Percentiles rank a stretch among this genome's conserved stretches.
Evolutionary conservation across 371 early-diverging fungal species (phyloP).

Genomic region (Dichotomocladium elegans): DNA sequence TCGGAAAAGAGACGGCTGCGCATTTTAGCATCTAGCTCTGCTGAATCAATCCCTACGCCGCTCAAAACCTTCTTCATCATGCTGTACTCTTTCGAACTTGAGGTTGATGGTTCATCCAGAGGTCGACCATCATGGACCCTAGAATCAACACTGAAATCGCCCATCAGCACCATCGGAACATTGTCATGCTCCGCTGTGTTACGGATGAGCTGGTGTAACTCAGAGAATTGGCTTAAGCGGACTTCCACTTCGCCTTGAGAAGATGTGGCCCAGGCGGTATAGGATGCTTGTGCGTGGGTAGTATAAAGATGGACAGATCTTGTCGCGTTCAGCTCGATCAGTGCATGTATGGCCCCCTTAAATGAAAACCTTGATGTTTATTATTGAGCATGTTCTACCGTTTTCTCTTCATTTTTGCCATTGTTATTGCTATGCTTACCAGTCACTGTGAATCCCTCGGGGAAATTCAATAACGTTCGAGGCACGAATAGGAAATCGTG

Average conservation of each 20-base stretch:
- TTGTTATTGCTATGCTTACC: slow-evolving; percentile 50
- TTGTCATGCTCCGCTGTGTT: slow-evolving; percentile 23
- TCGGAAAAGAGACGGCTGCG: not conserved
- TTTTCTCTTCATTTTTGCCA: not conserved
- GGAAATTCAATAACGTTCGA: slow-evolving; percentile 57
- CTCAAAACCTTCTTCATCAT: slow-evolving; percentile 67
- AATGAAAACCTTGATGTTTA: slow-evolving; percentile 58
- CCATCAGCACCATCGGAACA: slow-evolving; percentile 61
- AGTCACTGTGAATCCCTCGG: slow-evolving; percentile 70
- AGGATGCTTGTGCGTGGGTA: slow-evolving; percentile 83
- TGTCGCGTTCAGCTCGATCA: slow-evolving; percentile 50
- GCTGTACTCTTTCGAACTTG: slow-evolving; percentile 55
- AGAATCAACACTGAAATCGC: slow-evolving; percentile 78
- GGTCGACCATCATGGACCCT: slow-evolving; percentile 43
- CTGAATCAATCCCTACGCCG: slow-evolving; percentile 47
- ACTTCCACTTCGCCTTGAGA: slow-evolving; percentile 53
- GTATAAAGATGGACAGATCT: slow-evolving; percentile 68
- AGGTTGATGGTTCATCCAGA: slow-evolving; percentile 22
- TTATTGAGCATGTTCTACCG: no score
- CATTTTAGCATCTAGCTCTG: slow-evolving; percentile 3
- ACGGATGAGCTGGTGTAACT: slow-evolving; percentile 64
- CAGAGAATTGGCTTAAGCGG: slow-evolving; percentile 60
- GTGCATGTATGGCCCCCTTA: slow-evolving; percentile 81
- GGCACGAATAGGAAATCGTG: slow-evolving; percentile 67
- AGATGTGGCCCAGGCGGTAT: slow-evolving; percentile 41